These are phyloP conservation scores for Thermomucor indicae-seudaticae DNA, from an alignment of 371 early-diverging fungal species.

Conservation along the genomic window DNA sequence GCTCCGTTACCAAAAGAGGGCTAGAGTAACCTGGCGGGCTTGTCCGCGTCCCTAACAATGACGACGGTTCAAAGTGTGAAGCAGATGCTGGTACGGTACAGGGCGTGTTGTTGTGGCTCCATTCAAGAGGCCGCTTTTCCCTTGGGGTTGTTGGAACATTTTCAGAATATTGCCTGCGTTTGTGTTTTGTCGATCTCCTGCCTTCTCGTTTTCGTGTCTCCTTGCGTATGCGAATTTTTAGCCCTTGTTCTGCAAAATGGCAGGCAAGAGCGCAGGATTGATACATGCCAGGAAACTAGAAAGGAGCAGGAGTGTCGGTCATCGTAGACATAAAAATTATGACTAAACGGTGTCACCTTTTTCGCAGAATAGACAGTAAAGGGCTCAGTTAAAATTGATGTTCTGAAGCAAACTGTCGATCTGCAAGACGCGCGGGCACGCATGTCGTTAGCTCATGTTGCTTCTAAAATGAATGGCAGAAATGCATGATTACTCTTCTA, in stretches of 20 bases:
- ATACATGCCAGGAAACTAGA: constrained; percentile 50
- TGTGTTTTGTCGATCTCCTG: no score
- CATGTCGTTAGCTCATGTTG: background rate
- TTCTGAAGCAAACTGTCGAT: constrained; percentile 19
- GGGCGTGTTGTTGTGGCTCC: no score
- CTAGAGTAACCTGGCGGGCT: no score
- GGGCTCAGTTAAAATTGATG: constrained; percentile 27
- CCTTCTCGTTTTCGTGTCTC: constrained; percentile 24
- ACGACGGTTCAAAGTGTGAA: no score
- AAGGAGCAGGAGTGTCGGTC: no score
- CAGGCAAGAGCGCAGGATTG: constrained; percentile 62
- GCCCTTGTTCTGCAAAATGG: constrained; percentile 63
- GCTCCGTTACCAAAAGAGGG: no score
- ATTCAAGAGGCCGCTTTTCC: no score
- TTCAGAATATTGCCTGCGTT: no score
- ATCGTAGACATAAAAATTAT: background rate
- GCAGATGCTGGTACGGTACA: no score
- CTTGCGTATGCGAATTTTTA: constrained; percentile 68
- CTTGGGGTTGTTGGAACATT: no score
- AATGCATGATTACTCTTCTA: constrained; percentile 49
- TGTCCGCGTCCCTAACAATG: no score
- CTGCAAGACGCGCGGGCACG: background rate
- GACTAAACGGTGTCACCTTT: constrained; percentile 11
- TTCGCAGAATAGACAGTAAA: constrained; percentile 47
- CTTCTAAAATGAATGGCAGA: background rate